Base-by-base conservation (phyloP, 1,139 yeast genomes). In the Scheffersomyces titani region DNA sequence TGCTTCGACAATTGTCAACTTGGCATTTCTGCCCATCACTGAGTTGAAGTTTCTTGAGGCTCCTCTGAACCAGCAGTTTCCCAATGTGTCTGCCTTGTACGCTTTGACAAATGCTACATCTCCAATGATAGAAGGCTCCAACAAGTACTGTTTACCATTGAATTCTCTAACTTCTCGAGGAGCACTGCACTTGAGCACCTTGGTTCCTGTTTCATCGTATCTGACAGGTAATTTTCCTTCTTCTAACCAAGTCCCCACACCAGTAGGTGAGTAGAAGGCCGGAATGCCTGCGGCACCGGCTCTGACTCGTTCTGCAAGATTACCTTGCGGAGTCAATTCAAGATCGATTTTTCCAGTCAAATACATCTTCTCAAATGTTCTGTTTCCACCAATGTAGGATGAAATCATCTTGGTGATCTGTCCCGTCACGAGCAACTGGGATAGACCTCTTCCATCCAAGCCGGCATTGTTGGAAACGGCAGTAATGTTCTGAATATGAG, bases 401-500 rank as follows among this genome's bases (percentile, higher is more conserved):
- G 79, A 74, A 52, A 81, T 71, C 82, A 81, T 76, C 61, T 77
- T 78, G 47, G 73, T 64, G 58, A 81, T 76, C 65, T 81, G 85
- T 46, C 82, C 82, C 18, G 75, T 66, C 51, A 67, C 74, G 36
- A 81, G 66, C 45, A 81, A 71, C 54, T 75, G 72, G 30, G 78
- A 75, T 19, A 81, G 70, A 5, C 85, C 85, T 45, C 75, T 63
- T 19, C 78, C 78, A 55, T 81, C 82, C 19, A 78, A 67, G 7
- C 84, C 85, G n/a, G 83, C 84, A 62, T 81, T 81, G 66, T 81
- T 81, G 22, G 84, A 80, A 2, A 79, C 84, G 2, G 80, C 82
- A 6, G 82, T 78, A 47, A 81, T 68, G 57, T 76, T 69, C 19
- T 61, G 66, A 51, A 81, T 67, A 1, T 71, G 70, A 2, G 73